phyloP scores from a whole-genome alignment of 2,329 filamentous ascomycete genomes.

The Pezicula carpinea region DNA sequence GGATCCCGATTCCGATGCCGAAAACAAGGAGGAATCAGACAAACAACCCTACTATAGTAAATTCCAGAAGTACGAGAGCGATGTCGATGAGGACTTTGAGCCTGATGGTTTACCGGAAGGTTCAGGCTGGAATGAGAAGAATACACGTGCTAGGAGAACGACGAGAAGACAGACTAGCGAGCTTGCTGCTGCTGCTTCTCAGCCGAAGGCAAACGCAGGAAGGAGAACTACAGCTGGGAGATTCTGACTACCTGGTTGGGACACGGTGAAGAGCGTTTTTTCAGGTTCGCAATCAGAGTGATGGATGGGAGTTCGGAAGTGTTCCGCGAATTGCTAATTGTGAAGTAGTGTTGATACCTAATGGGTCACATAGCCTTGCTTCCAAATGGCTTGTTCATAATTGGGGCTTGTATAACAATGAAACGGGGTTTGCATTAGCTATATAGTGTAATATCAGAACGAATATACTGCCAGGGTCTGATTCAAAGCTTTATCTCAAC shows the following conservation, averaged over 20 bases:
- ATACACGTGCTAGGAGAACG: background rate
- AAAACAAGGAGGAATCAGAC: background rate
- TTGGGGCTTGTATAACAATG: too few species aligned
- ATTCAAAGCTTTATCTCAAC: too few species aligned
- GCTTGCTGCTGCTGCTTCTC: background rate
- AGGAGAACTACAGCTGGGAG: background rate
- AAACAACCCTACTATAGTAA: background rate
- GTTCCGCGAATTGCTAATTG: background rate
- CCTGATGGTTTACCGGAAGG: background rate
- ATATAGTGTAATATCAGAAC: too few species aligned
- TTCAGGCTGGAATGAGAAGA: background rate
- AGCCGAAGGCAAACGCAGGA: background rate
- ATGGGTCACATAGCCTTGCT: too few species aligned
- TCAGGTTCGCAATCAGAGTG: background rate
- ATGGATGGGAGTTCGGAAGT: background rate
- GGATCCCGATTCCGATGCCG: background rate
- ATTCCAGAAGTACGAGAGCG: background rate
- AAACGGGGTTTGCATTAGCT: too few species aligned
- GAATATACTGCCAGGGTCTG: too few species aligned
- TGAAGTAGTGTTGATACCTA: background rate
- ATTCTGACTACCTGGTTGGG: constrained; percentile 1
- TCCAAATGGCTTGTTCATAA: too few species aligned
- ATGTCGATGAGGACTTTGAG: background rate
- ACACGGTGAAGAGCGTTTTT: background rate
- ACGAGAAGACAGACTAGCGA: background rate